Evolutionary conservation across 2,329 filamentous ascomycete genomes (phyloP).

Genomic region (Fusarium sp.): DNA sequence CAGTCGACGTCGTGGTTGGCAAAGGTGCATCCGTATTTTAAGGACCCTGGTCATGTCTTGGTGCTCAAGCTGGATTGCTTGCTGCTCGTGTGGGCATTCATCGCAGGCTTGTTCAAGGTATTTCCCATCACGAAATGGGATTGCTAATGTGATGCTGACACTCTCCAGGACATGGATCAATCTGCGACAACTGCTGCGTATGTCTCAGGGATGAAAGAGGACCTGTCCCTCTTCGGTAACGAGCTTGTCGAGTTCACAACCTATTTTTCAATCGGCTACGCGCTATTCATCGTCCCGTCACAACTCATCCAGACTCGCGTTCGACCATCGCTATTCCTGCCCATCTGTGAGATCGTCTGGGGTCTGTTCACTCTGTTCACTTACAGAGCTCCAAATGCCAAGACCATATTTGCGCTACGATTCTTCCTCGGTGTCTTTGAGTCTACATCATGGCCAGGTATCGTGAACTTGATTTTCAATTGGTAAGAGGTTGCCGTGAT

Average conservation of each 20-base stretch:
- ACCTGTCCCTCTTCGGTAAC: constrained; percentile 32
- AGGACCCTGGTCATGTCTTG: constrained; percentile 48
- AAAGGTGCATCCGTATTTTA: constrained; percentile 50
- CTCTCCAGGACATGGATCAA: constrained; percentile 40
- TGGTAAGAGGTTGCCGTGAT: constrained; percentile 8
- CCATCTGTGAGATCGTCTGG: constrained; percentile 43
- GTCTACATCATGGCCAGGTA: constrained; percentile 45
- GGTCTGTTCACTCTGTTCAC: constrained; percentile 41
- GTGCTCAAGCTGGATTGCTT: constrained; percentile 50
- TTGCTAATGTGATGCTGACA: background rate
- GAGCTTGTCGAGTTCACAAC: constrained; percentile 46
- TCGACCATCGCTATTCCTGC: constrained; percentile 41
- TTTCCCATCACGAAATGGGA: background rate
- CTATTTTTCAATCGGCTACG: constrained; percentile 46
- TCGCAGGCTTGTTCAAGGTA: constrained; percentile 36
- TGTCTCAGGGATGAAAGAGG: constrained; percentile 46
- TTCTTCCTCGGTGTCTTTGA: constrained; percentile 45
- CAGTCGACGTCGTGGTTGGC: constrained; percentile 50
- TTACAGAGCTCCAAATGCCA: constrained; percentile 37
- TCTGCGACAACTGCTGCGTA: constrained; percentile 41
- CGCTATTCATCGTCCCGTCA: constrained; percentile 41
- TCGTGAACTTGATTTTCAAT: constrained; percentile 43
- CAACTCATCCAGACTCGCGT: constrained; percentile 44
- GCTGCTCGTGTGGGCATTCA: constrained; percentile 46
- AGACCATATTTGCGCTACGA: constrained; percentile 30